Conservation (phyloP, 805 yeast genomes). For the Suhomyces prunicola region DNA sequence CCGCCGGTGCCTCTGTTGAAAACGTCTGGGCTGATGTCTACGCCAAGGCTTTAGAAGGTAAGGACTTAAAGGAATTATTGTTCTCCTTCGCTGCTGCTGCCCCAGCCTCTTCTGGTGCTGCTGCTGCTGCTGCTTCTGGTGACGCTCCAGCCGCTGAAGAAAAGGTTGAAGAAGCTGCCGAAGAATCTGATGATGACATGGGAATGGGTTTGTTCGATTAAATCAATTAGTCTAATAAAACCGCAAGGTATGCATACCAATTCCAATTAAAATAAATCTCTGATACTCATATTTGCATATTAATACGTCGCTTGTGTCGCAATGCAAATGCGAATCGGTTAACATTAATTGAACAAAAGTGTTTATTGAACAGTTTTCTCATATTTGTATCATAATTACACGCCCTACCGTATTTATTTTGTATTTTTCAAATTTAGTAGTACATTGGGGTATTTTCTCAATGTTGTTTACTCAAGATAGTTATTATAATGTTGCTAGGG, state of each 20-base stretch:
- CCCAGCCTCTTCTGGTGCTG: slow-evolving; percentile 37
- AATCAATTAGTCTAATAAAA: slow-evolving; percentile 4
- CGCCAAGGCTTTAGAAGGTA: slow-evolving; percentile 85
- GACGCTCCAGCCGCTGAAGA: slow-evolving; percentile 49
- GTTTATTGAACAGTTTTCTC: not conserved
- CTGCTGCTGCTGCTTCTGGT: slow-evolving; percentile 33
- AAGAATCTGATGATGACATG: slow-evolving; percentile 28
- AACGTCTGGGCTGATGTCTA: slow-evolving; percentile 81
- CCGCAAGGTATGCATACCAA: not conserved
- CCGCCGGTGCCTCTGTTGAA: slow-evolving; percentile 83
- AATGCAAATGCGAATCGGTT: not conserved
- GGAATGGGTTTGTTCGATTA: slow-evolving; percentile 32
- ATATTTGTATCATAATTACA: not conserved
- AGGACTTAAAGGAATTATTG: slow-evolving; percentile 77
- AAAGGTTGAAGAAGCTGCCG: slow-evolving; percentile 19
- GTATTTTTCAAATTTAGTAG: not conserved
- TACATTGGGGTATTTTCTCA: not conserved
- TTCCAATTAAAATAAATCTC: not conserved
- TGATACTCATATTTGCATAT: not conserved
- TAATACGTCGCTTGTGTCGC: not conserved
- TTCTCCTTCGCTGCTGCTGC: slow-evolving; percentile 50
- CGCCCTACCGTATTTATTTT: not conserved
- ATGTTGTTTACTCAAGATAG: not conserved
- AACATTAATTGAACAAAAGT: not conserved
- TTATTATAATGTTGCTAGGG: not conserved